Evolutionary conservation across 352 stramenopile species (phyloP), one percentile per base, ranked within the genome.

Genomic region (Phytophthora foliorum): DNA sequence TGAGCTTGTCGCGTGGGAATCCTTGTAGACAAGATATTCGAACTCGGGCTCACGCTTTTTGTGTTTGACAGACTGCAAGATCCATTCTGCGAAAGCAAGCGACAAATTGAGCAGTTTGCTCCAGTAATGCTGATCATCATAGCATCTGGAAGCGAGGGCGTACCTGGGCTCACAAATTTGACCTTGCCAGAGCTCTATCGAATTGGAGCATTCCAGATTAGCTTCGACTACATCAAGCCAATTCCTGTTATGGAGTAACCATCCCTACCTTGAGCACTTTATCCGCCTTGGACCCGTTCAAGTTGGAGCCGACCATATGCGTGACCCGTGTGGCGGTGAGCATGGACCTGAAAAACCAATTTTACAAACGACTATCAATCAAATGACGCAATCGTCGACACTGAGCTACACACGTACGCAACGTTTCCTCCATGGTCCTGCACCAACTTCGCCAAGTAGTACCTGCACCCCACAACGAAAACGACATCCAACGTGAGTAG

Each of bases 371-470:
- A 38, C 9, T 50, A 25, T 57, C 49, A 62, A 32, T 42, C 16
- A 39, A 61, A 38, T 42, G 10, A 56, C 34, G 24, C 22, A 21
- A n/a, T 6, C 31, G 48, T 27, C 42, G 42, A 27, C 8, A 34
- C 22, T 57, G 53, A 13, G 16, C 34, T 45, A 4, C 49, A 41
- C 6, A 16, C 57, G 29, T 72, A 95, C 88, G 72, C 85, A 39
- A 93, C 80, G 31, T 78, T 89, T 56, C 82, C 88, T 19, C 86
- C 86, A 58, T 96, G 78, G 9, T 93, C 80, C 59, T 92, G 62
- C 13, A 93, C 86, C 24, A 96, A 60, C 66, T 96, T 96, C 19
- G 82, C 82, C 45, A 94, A 71, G 56, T 90, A 91, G 67, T 94
- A 96, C 31, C 88, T 96, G 57, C 39, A 22, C 19, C 38, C 56